Percentiles rank a stretch among this genome's conserved stretches.
These are phyloP conservation scores for Kurtzmaniella cleridarum DNA, from an alignment of 805 yeast species.

Conservation along the genomic window DNA sequence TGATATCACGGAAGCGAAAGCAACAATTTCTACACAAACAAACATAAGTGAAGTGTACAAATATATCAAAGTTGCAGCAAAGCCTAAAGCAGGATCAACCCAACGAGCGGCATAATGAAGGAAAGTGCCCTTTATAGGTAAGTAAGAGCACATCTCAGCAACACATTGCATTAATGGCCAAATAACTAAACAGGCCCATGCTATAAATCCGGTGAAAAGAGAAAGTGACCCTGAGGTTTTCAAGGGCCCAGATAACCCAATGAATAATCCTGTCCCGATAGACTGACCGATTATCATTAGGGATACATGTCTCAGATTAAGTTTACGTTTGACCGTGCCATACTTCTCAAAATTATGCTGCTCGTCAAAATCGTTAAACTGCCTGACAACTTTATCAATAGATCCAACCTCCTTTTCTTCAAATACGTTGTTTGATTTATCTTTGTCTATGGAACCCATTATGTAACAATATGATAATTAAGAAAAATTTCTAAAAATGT, in stretches of 20 bases:
- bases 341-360: conserved; percentile 21
- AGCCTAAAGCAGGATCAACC: conserved; percentile 33
- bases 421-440: not conserved
- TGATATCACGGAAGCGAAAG: conserved; percentile 22
- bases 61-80: conserved; percentile 27
- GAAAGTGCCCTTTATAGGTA: conserved; percentile 32
- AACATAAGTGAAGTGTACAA: conserved; percentile 31
- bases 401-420: not conserved
- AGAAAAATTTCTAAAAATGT: no score
- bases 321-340: conserved; percentile 24
- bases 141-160: conserved; percentile 33
- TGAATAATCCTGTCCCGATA: conserved; percentile 32
- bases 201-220: conserved; percentile 26
- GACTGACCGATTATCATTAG: conserved; percentile 31
- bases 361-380: conserved; percentile 21
- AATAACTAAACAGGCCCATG: conserved; percentile 24
- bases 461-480: no score
- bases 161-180: conserved; percentile 34
- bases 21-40: conserved; percentile 28
- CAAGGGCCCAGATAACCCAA: conserved; percentile 27
- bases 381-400: not conserved
- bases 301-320: conserved; percentile 27
- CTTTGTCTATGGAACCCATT: no score
- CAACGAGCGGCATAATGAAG: conserved; percentile 29
- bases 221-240: conserved; percentile 28